Evolutionary conservation across 352 stramenopile genomes (phyloP).

Genomic region (Phytophthora colocasiae): DNA sequence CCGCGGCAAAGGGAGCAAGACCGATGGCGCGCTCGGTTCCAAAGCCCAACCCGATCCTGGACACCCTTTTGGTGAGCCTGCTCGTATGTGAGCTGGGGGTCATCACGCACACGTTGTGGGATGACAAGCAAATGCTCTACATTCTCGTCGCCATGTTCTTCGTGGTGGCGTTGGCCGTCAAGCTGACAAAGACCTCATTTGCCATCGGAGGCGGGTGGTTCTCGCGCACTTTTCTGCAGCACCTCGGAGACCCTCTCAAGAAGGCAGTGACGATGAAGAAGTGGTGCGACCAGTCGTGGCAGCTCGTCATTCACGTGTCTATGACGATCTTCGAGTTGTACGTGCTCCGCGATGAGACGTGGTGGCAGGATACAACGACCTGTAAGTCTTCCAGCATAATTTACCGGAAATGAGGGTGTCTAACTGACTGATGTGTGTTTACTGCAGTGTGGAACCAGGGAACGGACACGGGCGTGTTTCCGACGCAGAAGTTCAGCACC

Average conservation of each 20-base stretch:
- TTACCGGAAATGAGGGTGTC: not conserved
- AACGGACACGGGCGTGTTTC: conserved; percentile 74
- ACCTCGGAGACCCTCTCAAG: conserved; percentile 82
- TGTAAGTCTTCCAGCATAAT: conserved; percentile 39
- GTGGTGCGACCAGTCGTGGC: conserved; percentile 91
- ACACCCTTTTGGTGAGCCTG: conserved; percentile 65
- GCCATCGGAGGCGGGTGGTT: conserved; percentile 72
- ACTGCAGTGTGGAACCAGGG: conserved; percentile 80
- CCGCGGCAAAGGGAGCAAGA: conserved; percentile 17
- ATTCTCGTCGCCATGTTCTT: conserved; percentile 69
- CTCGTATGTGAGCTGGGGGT: conserved; percentile 72
- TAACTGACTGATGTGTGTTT: conserved; percentile 6
- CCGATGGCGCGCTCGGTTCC: conserved; percentile 60
- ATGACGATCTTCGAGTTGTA: conserved; percentile 89
- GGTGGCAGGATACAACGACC: conserved; percentile 88
- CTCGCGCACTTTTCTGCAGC: conserved; percentile 79
- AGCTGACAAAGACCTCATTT: conserved; percentile 73
- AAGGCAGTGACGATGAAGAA: conserved; percentile 89
- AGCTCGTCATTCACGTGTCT: conserved; percentile 81
- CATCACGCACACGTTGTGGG: conserved; percentile 66
- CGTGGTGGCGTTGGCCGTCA: conserved; percentile 77
- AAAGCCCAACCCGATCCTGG: conserved; percentile 73
- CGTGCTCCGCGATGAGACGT: conserved; percentile 82
- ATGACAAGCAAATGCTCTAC: conserved; percentile 75
- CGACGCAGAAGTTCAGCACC: conserved; percentile 80